Conservation (phyloP, 139 green algal genomes). For the Pedinophyceae sp. region DNA sequence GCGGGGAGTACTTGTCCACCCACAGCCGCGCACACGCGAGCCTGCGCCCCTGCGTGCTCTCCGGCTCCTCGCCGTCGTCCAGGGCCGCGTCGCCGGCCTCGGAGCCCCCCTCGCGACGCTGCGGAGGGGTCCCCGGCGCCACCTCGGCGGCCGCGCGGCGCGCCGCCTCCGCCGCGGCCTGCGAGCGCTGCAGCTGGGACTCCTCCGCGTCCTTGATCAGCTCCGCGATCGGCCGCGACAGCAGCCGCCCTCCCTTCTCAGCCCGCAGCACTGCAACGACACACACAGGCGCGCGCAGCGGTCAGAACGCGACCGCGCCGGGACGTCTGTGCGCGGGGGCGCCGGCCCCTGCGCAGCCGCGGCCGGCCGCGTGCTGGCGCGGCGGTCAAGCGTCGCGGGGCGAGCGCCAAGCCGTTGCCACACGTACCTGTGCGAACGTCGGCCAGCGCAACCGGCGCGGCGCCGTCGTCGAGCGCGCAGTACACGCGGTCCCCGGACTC, state of each 20-base stretch:
- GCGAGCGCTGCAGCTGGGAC: slow-evolving; percentile 8
- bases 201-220: slow-evolving; percentile 16
- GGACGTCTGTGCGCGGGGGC: background rate
- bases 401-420: background rate
- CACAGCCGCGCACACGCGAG: slow-evolving; percentile 32
- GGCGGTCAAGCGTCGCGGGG: background rate
- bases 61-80: background rate
- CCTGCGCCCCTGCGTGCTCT: too few relatives aligned
- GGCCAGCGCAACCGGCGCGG: background rate
- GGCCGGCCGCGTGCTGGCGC: too few relatives aligned
- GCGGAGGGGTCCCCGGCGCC: too few relatives aligned
- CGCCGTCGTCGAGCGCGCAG: slow-evolving; percentile 6
- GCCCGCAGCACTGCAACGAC: too few relatives aligned
- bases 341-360: background rate
- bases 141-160: background rate
- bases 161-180: slow-evolving; percentile 8
- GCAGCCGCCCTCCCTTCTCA: slow-evolving; percentile 11
- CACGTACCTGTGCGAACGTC: background rate
- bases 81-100: background rate
- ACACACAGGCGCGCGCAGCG: too few relatives aligned
- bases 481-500: slow-evolving; percentile 22
- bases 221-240: slow-evolving; percentile 7
- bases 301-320: background rate
- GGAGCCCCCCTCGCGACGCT: too few relatives aligned
- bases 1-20: slow-evolving; percentile 80